These are phyloP conservation scores for Myxozyma neotropica DNA, from an alignment of 805 yeast genomes.

Conservation along the genomic window DNA sequence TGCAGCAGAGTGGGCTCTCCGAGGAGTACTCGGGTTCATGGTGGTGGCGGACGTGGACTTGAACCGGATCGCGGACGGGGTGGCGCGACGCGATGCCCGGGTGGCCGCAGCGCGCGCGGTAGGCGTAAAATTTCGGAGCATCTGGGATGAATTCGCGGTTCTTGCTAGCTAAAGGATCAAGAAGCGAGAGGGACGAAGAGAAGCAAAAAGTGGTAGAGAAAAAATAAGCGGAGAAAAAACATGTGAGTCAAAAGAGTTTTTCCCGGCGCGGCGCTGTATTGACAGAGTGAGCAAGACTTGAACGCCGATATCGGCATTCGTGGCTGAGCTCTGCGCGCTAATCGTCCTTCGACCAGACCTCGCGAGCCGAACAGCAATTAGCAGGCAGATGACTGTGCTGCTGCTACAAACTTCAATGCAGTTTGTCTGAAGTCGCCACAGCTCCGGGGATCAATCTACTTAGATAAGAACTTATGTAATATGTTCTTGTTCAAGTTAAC, in stretches of 20 bases:
- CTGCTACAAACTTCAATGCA: background rate
- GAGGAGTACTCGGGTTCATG: background rate
- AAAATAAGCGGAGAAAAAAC: conserved; percentile 7
- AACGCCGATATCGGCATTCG: conserved; percentile 10
- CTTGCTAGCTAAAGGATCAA: background rate
- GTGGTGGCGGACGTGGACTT: conserved; percentile 14
- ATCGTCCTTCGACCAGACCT: too few relatives aligned
- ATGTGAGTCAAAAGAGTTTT: conserved; percentile 6
- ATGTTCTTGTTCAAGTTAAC: too few relatives aligned
- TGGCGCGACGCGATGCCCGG: conserved; percentile 9
- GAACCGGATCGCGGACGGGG: conserved; percentile 6
- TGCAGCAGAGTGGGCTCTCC: conserved; percentile 26
- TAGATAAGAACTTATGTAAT: too few relatives aligned
- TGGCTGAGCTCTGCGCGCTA: too few relatives aligned
- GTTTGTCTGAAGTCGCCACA: background rate
- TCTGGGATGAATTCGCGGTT: background rate
- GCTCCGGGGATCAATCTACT: too few relatives aligned
- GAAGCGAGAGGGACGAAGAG: background rate
- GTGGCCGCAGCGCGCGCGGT: conserved; percentile 18
- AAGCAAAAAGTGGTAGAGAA: background rate
- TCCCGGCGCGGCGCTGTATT: conserved; percentile 3
- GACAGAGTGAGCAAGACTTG: conserved; percentile 6
- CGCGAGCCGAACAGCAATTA: too few relatives aligned
- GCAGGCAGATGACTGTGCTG: too few relatives aligned
- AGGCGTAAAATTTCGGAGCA: conserved; percentile 20